These are phyloP conservation scores for Macrophomina pseudophaseolina DNA, from an alignment of 2,329 filamentous ascomycete species.

Conservation along the genomic window DNA sequence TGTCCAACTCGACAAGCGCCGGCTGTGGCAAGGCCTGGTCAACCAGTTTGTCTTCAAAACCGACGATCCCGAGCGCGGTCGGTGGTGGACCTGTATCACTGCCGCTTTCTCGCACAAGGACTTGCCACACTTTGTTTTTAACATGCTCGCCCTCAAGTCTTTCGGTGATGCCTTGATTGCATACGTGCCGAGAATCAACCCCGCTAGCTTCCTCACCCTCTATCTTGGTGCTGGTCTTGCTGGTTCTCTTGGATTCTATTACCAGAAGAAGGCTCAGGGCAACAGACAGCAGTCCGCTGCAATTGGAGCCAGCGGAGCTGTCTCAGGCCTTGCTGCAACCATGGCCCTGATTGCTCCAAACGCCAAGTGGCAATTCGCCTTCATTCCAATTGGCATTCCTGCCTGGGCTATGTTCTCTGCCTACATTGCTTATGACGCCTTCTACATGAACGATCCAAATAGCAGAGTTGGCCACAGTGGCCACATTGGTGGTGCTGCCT, in stretches of 20 bases:
- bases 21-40: background rate
- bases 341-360: conserved; percentile 47
- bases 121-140: conserved; percentile 45
- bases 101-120: conserved; percentile 46
- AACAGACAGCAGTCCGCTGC: conserved; percentile 1
- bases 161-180: conserved; percentile 42
- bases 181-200: background rate
- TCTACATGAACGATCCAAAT: conserved; percentile 39
- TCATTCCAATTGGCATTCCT: conserved; percentile 48
- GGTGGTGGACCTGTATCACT: conserved; percentile 39
- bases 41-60: conserved; percentile 42
- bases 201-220: conserved; percentile 37
- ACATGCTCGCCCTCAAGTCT: conserved; percentile 48
- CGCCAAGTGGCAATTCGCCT: conserved; percentile 27
- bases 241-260: conserved; percentile 29
- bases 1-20: background rate
- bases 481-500: conserved; percentile 51
- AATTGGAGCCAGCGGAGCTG: conserved; percentile 48
- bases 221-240: conserved; percentile 39
- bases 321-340: conserved; percentile 48
- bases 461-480: conserved; percentile 47
- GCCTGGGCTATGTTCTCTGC: conserved; percentile 44
- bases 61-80: conserved; percentile 35
- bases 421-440: conserved; percentile 48
- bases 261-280: background rate